These are phyloP conservation scores for Fusarium piperis DNA, from an alignment of 2,329 filamentous ascomycete species.

Conservation along the genomic window DNA sequence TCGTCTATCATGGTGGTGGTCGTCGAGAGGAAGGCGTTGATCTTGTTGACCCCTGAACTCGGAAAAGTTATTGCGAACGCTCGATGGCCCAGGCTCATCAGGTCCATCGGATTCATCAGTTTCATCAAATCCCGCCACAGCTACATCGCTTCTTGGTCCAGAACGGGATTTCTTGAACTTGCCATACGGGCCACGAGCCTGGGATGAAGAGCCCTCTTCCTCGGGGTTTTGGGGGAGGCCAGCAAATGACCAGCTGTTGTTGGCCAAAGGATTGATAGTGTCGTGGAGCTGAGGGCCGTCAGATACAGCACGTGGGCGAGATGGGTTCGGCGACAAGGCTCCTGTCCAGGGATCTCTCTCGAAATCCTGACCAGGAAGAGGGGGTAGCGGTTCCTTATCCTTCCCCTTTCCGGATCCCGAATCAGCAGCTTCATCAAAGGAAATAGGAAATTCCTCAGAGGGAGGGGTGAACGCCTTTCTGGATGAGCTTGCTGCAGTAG, in stretches of 20 bases:
- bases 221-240: slow-evolving; percentile 46
- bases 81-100: background rate
- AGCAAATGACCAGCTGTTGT: slow-evolving; percentile 70
- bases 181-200: background rate
- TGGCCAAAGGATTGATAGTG: slow-evolving; percentile 62
- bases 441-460: slow-evolving; percentile 33
- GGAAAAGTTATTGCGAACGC: background rate
- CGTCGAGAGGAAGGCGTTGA: background rate
- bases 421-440: slow-evolving; percentile 18
- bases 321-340: slow-evolving; percentile 29
- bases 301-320: slow-evolving; percentile 64
- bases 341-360: slow-evolving; percentile 4
- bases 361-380: slow-evolving; percentile 14
- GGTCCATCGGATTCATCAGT: background rate
- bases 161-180: background rate
- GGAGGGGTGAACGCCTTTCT: slow-evolving; percentile 34
- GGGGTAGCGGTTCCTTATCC: slow-evolving; percentile 19
- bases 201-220: slow-evolving; percentile 1
- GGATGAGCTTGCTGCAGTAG: slow-evolving; percentile 40
- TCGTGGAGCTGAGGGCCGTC: slow-evolving; percentile 61
- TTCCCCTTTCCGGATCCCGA: slow-evolving; percentile 27
- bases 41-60: slow-evolving; percentile 2
- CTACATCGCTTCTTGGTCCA: background rate
- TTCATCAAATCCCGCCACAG: background rate
- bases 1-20: slow-evolving; percentile 2